Evolutionary conservation across 2,329 filamentous ascomycete genomes (phyloP), one percentile per base, ranked within the genome.

Genomic region (Colletotrichum noveboracense): DNA sequence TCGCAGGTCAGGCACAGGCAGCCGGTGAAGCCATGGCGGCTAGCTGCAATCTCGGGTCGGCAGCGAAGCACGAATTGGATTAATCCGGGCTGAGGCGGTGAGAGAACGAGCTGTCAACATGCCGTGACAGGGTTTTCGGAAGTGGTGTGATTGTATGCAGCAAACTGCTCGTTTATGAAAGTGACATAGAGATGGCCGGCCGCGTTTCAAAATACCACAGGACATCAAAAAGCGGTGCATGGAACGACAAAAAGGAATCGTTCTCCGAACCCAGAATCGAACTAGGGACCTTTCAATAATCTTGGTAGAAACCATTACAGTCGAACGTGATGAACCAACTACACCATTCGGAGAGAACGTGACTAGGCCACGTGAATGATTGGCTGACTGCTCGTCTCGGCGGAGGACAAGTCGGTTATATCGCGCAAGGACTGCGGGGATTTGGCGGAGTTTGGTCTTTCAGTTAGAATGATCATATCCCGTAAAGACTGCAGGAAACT

Each of bases 311-410:
- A 72, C 70, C 64, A 72, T 72, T 68, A 68, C 70, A 72, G 70
- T 68, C 64, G 64, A 72, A 72, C 70, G 70, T 61, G 70, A 62
- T 55, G 55, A 52, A 62, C 70, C 70, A 72, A 72, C 70, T 72
- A 72, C 70, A 72, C 70, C 70, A 72, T 71, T 71, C 70, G 62
- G 70, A 71, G 70, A 58, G 6, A 34, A 48, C 69, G 61, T 48
- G 62, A 60, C 61, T 71, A 14, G 6, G 43, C 69, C 69, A 71
- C 69, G 60, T 71, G 48, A 60, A 67, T 71, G 48, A 60, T 67
- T 71, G 70, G 62, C 62, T 67, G 62, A 67, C 52, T 71, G 70
- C 28, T 71, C 34, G 61, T 16, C 58, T 2, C 5, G 18, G 8
- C 24, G 6, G 12, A 14, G 21, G 9, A n/a, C 16, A 32, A 30